Base-by-base conservation (phyloP, 2,329 filamentous ascomycete species). In the Calonectria honghensis region DNA sequence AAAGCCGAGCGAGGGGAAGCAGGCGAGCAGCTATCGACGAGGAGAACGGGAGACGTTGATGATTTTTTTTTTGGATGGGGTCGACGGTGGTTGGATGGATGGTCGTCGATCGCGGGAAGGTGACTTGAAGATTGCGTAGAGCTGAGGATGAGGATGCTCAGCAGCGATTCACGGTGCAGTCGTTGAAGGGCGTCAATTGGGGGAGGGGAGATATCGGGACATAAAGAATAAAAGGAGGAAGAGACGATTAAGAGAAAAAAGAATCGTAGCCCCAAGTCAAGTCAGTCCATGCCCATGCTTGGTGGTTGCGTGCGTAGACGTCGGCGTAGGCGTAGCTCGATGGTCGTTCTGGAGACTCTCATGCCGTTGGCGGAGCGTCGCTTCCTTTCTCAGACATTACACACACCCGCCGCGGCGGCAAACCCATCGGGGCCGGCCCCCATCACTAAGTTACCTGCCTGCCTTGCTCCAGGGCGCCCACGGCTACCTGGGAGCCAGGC, bases 201-300 rank as follows among this genome's bases (percentile, higher is more conserved):
- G 45, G 64, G 48, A 51, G 57, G 51, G 51, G 50, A 68, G n/a
- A 66, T 70, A 37, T 32, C 54, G 50, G 59, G 29, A 59, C 32
- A 70, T 54, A 70, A 50, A 67, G 68, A 73, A 52, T 64, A 64
- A 74, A 67, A 68, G 66, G 68, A 77, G 70, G 65, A 66, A 27
- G 68, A 75, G 68, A 69, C 70, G 75, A 73, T 67, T 68, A 41
- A 63, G 65, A 73, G 39, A 71, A 76, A 73, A 73, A 76, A 76
- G 78, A 73, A 79, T 67, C 29, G 41, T 66, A 81, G 77, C 75
- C 75, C 74, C 73, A 76, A 76, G 73, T 71, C 75, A 76, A 77
- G 78, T 79, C 78, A 81, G 76, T 81, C 79, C 79, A 81, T 81
- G 81, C 76, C 77, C 59, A 70, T 70, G 68, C 59, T 65, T 83